A percentile compares a stretch with the other conserved stretches of the same genome.
Conservation (phyloP, 306 rosid genomes). For the Vigna unguiculata region DNA sequence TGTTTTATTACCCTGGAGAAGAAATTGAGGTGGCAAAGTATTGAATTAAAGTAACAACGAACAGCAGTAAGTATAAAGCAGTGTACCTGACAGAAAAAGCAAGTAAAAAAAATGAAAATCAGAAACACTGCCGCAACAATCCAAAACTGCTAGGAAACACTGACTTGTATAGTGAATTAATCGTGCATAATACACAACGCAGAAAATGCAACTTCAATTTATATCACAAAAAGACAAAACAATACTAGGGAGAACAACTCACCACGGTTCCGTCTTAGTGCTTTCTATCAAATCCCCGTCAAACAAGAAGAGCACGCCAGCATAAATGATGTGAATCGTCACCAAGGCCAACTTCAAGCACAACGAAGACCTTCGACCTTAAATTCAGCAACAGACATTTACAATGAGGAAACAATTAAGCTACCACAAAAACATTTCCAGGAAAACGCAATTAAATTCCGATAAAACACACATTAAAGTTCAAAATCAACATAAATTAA, state of each 20-base stretch:
- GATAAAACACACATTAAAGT: background rate
- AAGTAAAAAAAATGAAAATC: slow-evolving; percentile 26
- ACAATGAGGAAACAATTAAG: background rate
- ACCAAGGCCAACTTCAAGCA: slow-evolving; percentile 78
- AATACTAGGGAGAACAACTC: slow-evolving; percentile 33
- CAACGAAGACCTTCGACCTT: slow-evolving; percentile 88
- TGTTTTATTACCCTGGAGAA: slow-evolving; percentile 84
- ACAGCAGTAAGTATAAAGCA: slow-evolving; percentile 68
- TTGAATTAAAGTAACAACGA: slow-evolving; percentile 69
- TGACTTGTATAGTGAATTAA: background rate
- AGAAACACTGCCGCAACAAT: slow-evolving; percentile 21
- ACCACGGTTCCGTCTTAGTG: slow-evolving; percentile 84
- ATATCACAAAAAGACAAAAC: background rate
- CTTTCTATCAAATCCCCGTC: slow-evolving; percentile 75
- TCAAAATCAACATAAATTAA: background rate
- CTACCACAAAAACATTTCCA: background rate
- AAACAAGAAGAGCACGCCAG: slow-evolving; percentile 71
- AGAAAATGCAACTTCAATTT: slow-evolving; percentile 23
- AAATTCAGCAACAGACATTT: slow-evolving; percentile 38
- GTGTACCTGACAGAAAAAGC: slow-evolving; percentile 71
- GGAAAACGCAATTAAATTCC: background rate
- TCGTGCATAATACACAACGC: background rate
- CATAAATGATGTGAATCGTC: slow-evolving; percentile 72
- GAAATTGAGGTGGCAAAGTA: slow-evolving; percentile 80
- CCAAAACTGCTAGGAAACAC: slow-evolving; percentile 25